Conservation (phyloP, 495 filamentous ascomycete genomes). For the Neurospora sp. region DNA sequence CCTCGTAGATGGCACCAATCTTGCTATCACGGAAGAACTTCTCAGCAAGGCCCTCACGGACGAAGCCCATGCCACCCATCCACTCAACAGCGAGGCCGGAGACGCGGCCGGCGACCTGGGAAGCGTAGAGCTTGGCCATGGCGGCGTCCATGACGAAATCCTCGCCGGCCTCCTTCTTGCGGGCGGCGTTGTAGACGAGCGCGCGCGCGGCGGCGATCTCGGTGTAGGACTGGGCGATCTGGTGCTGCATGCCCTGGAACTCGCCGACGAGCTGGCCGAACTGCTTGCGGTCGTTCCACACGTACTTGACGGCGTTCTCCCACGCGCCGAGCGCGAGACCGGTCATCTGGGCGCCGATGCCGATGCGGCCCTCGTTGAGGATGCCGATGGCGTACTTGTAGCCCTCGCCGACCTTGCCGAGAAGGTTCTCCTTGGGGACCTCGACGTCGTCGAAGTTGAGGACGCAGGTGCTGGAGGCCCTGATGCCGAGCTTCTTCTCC, state of each 20-base stretch:
- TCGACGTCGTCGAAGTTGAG: conserved; percentile 97
- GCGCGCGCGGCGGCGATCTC: conserved; percentile 87
- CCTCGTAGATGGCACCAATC: conserved; percentile 98
- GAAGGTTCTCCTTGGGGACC: conserved; percentile 72
- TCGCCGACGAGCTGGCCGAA: conserved; percentile 87
- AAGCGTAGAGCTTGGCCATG: conserved; percentile 95
- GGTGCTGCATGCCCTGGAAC: conserved; percentile 99
- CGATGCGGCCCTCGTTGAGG: conserved; percentile 96
- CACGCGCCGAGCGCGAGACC: conserved; percentile 89
- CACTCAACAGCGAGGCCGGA: conserved; percentile 85
- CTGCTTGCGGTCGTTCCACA: conserved; percentile 95
- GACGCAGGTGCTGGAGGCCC: conserved; percentile 88
- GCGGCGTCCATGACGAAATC: conserved; percentile 92
- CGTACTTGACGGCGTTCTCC: conserved; percentile 83
- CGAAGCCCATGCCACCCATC: conserved; percentile 98
- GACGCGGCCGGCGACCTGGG: conserved; percentile 84
- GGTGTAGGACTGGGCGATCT: conserved; percentile 91
- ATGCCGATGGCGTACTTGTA: conserved; percentile 97
- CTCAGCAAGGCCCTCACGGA: conserved; percentile 91
- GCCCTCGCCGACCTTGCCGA: conserved; percentile 81
- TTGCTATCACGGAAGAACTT: conserved; percentile 98
- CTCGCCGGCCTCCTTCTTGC: conserved; percentile 96
- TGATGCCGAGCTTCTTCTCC: conserved; percentile 98
- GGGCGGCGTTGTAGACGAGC: conserved; percentile 89
- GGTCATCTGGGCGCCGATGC: conserved; percentile 98